Conservation (phyloP, 768 basidiomycete genomes). For the Amanita pseudoporphyria region DNA sequence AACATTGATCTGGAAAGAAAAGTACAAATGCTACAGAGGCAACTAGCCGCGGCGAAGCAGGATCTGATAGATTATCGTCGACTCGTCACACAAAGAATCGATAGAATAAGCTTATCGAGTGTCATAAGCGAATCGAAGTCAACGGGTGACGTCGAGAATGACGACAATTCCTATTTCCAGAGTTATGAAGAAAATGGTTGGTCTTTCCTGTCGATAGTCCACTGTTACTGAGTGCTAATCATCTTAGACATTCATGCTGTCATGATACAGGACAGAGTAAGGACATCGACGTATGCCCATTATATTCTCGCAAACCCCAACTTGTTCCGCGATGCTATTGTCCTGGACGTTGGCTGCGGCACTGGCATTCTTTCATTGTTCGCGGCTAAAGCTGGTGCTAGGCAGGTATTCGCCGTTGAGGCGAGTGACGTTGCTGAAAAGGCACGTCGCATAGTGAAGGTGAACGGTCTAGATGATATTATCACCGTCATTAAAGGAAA, state of each 20-base stretch:
- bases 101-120: constrained; percentile 34
- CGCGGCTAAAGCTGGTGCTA: constrained; percentile 83
- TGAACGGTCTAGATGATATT: constrained; percentile 59
- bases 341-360: constrained; percentile 95
- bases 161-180: constrained; percentile 91
- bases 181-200: constrained; percentile 84
- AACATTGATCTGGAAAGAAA: constrained; percentile 27
- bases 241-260: constrained; percentile 81
- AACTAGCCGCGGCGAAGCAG: constrained; percentile 47
- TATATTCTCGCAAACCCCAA: constrained; percentile 80
- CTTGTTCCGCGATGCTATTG: constrained; percentile 75
- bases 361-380: constrained; percentile 90
- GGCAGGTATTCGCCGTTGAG: constrained; percentile 85
- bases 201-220: constrained; percentile 1
- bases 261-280: constrained; percentile 94
- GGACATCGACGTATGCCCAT: constrained; percentile 87
- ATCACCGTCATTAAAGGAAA: constrained; percentile 89
- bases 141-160: constrained; percentile 34
- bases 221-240: background rate
- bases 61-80: constrained; percentile 55
- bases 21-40: constrained; percentile 51
- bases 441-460: constrained; percentile 68
- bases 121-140: constrained; percentile 28
- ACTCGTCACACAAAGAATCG: constrained; percentile 45
- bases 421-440: constrained; percentile 77